Percentiles rank a stretch among this genome's conserved stretches.
These are phyloP conservation scores for Boletus insuetus DNA, from an alignment of 768 basidiomycete genomes.

Conservation along the genomic window DNA sequence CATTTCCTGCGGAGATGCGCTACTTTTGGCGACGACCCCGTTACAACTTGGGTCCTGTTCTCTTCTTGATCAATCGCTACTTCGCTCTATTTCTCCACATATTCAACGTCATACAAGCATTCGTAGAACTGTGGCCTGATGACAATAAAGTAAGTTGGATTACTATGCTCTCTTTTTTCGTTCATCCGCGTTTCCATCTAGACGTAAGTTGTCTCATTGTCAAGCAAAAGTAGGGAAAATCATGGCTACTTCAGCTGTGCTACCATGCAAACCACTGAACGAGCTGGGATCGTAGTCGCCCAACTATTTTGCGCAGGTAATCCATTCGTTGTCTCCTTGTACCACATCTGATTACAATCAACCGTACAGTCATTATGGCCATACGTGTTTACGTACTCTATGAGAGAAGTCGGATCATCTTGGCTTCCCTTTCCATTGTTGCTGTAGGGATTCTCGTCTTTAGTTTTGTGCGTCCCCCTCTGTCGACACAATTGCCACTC, in stretches of 20 bases:
- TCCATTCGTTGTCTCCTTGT: neutral
- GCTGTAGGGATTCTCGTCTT: neutral
- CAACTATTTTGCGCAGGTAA: constrained; percentile 12
- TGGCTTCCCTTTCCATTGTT: neutral
- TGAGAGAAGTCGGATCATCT: constrained; percentile 2
- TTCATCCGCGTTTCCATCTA: neutral
- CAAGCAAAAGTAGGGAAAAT: neutral
- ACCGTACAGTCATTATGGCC: constrained; percentile 12
- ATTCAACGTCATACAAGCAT: constrained; percentile 35
- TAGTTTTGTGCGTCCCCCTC: constrained; percentile 4
- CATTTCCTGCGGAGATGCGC: constrained; percentile 40
- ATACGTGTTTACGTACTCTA: constrained; percentile 24
- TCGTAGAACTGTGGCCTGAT: constrained; percentile 19
- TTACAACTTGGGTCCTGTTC: constrained; percentile 31
- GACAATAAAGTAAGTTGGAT: constrained; percentile 1
- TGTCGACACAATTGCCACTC: neutral
- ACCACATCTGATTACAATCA: neutral
- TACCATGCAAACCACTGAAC: neutral
- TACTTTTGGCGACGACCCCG: constrained; percentile 40
- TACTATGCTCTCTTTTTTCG: too few species aligned
- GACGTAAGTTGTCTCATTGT: constrained; percentile 8
- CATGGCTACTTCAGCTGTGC: neutral
- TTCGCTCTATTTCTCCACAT: constrained; percentile 37
- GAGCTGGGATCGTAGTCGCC: constrained; percentile 1
- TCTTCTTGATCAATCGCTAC: constrained; percentile 46